Evolutionary conservation across 2,329 filamentous ascomycete species (phyloP).

Genomic region (Diaporthe eres): DNA sequence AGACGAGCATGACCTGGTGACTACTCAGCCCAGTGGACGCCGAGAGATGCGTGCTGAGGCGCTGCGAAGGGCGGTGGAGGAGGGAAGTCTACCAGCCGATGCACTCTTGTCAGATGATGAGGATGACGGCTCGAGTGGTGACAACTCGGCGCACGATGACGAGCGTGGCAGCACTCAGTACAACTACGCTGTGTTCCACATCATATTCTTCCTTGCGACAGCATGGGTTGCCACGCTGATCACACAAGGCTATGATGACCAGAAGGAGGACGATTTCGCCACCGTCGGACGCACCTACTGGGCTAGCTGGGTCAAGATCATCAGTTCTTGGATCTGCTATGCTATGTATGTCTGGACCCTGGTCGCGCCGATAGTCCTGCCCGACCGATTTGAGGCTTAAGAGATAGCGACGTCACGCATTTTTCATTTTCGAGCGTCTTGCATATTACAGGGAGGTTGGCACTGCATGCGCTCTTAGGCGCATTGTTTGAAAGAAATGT

Average conservation of each 20-base stretch:
- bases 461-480: slow-evolving; percentile 22
- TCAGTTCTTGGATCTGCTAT: slow-evolving; percentile 97
- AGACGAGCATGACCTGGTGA: slow-evolving; percentile 90
- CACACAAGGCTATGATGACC: slow-evolving; percentile 77
- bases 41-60: slow-evolving; percentile 95
- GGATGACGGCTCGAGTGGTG: slow-evolving; percentile 72
- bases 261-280: slow-evolving; percentile 79
- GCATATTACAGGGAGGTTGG: slow-evolving; percentile 41
- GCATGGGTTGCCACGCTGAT: slow-evolving; percentile 95
- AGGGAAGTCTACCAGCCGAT: slow-evolving; percentile 91
- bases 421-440: slow-evolving; percentile 52
- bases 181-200: slow-evolving; percentile 94
- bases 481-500: neutral
- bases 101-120: slow-evolving; percentile 83
- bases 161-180: slow-evolving; percentile 93
- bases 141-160: slow-evolving; percentile 81
- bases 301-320: slow-evolving; percentile 99
- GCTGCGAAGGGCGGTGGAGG: slow-evolving; percentile 90
- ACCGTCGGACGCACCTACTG: slow-evolving; percentile 96
- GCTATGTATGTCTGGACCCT: slow-evolving; percentile 94
- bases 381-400: slow-evolving; percentile 81
- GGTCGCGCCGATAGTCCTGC: slow-evolving; percentile 86
- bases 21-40: slow-evolving; percentile 83
- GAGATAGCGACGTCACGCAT: slow-evolving; percentile 45
- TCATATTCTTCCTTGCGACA: slow-evolving; percentile 97